Evolutionary conservation across 148 eudicot species (phyloP).

Genomic region (Pouteria glomerata): DNA sequence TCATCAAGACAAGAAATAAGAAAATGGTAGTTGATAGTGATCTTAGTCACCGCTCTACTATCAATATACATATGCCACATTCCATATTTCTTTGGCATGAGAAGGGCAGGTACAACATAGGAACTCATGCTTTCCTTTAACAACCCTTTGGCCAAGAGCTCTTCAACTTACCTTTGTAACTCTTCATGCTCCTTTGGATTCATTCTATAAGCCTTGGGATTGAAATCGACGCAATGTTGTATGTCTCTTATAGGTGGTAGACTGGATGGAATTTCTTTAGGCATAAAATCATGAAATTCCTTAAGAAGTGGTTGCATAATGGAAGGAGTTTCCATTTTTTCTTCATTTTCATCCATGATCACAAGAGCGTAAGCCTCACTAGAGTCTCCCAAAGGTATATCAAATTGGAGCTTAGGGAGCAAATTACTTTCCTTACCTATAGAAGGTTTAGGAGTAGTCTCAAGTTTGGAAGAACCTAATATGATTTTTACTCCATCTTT

Average conservation of each 20-base stretch:
- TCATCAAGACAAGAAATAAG: too few relatives aligned
- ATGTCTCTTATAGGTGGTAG: slow-evolving; percentile 5
- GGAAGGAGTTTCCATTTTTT: not conserved
- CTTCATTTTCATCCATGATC: not conserved
- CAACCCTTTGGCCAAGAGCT: not conserved
- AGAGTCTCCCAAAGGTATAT: too few relatives aligned
- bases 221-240: slow-evolving; percentile 8
- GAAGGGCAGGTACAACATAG: too few relatives aligned
- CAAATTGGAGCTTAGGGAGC: too few relatives aligned
- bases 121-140: not conserved
- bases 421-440: not conserved
- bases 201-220: not conserved
- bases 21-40: too few relatives aligned
- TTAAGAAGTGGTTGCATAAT: not conserved
- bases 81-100: too few relatives aligned
- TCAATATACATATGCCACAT: too few relatives aligned
- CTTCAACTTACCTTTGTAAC: not conserved
- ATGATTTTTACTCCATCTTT: not conserved
- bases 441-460: not conserved
- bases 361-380: not conserved
- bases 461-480: not conserved
- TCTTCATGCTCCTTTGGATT: not conserved
- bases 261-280: not conserved
- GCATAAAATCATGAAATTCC: not conserved
- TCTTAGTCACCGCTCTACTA: too few relatives aligned